phyloP scores from a whole-genome alignment of 441 rosid genomes.

The Brassica balearica region DNA sequence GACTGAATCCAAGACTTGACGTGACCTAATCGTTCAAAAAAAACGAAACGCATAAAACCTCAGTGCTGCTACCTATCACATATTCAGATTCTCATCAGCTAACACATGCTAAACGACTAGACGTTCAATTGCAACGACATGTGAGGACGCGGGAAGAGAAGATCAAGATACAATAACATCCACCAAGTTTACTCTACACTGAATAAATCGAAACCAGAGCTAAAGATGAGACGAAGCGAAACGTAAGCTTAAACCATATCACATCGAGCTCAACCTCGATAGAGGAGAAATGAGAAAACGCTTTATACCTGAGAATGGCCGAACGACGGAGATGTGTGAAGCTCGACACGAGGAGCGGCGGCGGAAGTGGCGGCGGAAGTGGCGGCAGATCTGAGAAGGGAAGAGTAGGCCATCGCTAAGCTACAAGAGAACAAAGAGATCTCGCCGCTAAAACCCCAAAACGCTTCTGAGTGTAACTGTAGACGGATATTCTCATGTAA shows the following conservation, averaged over 20 bases:
- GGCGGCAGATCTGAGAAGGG: constrained; percentile 66
- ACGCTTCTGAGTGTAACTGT: constrained; percentile 12
- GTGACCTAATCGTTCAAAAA: constrained; percentile 52
- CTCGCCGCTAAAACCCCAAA: constrained; percentile 22
- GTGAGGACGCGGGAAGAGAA: not conserved
- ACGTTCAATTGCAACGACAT: constrained; percentile 12
- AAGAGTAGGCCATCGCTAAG: constrained; percentile 62
- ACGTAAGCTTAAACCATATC: constrained; percentile 9
- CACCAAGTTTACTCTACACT: not conserved
- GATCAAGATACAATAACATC: not conserved
- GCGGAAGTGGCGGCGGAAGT: constrained; percentile 45
- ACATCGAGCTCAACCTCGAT: not conserved
- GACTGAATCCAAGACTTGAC: constrained; percentile 49
- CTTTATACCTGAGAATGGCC: constrained; percentile 53
- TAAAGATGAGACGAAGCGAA: constrained; percentile 7
- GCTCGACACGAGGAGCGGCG: constrained; percentile 40
- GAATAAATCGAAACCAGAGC: not conserved
- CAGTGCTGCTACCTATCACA: constrained; percentile 2
- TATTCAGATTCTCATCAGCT: constrained; percentile 3
- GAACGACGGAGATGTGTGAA: constrained; percentile 47
- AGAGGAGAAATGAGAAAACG: constrained; percentile 6
- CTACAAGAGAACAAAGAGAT: constrained; percentile 24
- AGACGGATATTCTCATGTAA: constrained; percentile 31
- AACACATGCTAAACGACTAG: constrained; percentile 15
- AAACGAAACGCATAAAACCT: not conserved